These are phyloP conservation scores for Coemansia sp. DNA, from an alignment of 192 early-diverging fungal species.

Conservation along the genomic window DNA sequence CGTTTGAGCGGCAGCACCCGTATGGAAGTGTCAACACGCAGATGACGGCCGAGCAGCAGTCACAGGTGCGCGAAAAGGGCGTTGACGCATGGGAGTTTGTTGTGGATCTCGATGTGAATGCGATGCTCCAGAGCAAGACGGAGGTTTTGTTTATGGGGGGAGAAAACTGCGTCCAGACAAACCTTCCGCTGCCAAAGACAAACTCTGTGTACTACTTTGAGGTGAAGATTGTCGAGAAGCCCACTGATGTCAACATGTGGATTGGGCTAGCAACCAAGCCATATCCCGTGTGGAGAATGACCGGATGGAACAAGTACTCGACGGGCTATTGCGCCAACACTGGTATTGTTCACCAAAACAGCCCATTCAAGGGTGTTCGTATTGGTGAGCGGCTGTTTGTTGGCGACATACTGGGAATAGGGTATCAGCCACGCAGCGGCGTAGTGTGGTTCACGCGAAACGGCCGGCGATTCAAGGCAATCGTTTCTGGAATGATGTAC, in stretches of 20 bases:
- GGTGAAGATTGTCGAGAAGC: conserved; percentile 76
- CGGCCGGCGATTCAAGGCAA: conserved; percentile 68
- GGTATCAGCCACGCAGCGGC: conserved; percentile 74
- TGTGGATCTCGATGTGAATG: conserved; percentile 61
- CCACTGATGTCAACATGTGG: conserved; percentile 63
- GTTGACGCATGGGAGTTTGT: conserved; percentile 84
- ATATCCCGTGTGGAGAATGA: conserved; percentile 69
- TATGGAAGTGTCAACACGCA: conserved; percentile 75
- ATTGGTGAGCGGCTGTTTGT: conserved; percentile 67
- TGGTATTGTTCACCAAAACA: conserved; percentile 68
- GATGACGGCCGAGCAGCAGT: conserved; percentile 71
- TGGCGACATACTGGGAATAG: conserved; percentile 75
- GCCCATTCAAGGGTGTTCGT: conserved; percentile 62
- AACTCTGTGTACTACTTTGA: conserved; percentile 86
- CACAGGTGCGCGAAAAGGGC: conserved; percentile 77
- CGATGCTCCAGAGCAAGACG: conserved; percentile 68
- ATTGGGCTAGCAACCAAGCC: conserved; percentile 76
- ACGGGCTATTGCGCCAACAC: conserved; percentile 68
- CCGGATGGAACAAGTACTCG: conserved; percentile 77
- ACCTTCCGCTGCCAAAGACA: conserved; percentile 74
- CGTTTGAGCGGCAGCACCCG: conserved; percentile 70
- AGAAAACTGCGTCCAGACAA: conserved; percentile 75
- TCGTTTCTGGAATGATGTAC: conserved; percentile 68
- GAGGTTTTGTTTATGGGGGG: conserved; percentile 74
- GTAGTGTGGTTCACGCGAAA: conserved; percentile 77